Base-by-base conservation (phyloP, 2,329 filamentous ascomycete genomes). In the Paracamarosporium sp. region DNA sequence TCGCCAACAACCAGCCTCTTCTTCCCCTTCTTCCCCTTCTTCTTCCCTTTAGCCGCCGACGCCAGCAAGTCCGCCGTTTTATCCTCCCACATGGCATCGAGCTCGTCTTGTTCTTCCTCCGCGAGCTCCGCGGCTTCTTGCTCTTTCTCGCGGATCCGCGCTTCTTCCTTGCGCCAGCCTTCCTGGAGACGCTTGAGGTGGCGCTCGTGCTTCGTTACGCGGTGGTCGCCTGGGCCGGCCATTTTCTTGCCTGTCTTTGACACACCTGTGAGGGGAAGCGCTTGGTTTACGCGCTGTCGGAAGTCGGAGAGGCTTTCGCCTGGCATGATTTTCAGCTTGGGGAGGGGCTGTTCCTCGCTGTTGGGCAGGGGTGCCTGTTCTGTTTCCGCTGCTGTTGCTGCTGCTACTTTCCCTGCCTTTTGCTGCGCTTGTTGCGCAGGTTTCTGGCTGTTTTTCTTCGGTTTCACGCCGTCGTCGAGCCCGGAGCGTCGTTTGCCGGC, bases 261-360 rank as follows among this genome's bases (percentile, higher is more conserved):
- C 8, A 97, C 82, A 0, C 89, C 88, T 7, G 87, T 81, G 0
- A 99, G 79, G 0, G 94, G 94, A 6, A 98, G 82, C 0, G 91
- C 88, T 47, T 91, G 90, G 72, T 98, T 90, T 6, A 99, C 95
- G 28, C 93, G 88, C 11, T 88, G 86, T 7, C 88, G 82, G 72
- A 96, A 99, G 51, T 96, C 90, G 4, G 89, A 87, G 70, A 98
- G 81, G 50, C 87, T 86, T 76, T 99, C 95, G 50, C 92, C 92
- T 0, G 93, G 93, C 15, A 87, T 85, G 62, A 98, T 97, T 46
- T 86, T 91, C 0, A 88, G 54, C 30, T 48, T 28, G 25, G 52
- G 47, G 6, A 38, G 41, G 88, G 2, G 83, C 55, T 71, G 64
- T 56, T 59, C 63, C 58, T 74, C 68, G 46, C 61, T 66, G 27